Evolutionary conservation across 768 basidiomycete genomes (phyloP), one percentile per base, ranked within the genome.

Genomic region (Mycena floridula): DNA sequence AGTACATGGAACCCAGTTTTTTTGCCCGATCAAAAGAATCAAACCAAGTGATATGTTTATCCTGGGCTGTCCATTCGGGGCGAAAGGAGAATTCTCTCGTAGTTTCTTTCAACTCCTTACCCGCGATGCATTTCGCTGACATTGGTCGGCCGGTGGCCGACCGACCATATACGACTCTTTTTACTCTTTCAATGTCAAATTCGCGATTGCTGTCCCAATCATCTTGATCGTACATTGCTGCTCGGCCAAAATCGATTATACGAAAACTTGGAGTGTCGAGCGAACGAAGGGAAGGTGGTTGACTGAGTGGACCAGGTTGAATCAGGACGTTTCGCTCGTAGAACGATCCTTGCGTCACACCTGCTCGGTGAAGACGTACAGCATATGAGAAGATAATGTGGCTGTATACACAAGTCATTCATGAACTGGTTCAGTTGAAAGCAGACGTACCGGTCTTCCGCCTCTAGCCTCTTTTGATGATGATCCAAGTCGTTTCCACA

Each of bases 161-260:
- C n/a, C n/a, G n/a, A n/a, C n/a, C n/a, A n/a, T n/a, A n/a, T n/a
- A n/a, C n/a, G n/a, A n/a, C n/a, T n/a, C n/a, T n/a, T n/a, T n/a
- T n/a, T n/a, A n/a, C n/a, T n/a, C n/a, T n/a, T n/a, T n/a, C n/a
- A n/a, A n/a, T n/a, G n/a, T n/a, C n/a, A n/a, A n/a, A n/a, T n/a
- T n/a, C n/a, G n/a, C n/a, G n/a, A n/a, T n/a, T n/a, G n/a, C n/a
- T n/a, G n/a, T n/a, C n/a, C n/a, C n/a, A n/a, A n/a, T n/a, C n/a
- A n/a, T n/a, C n/a, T n/a, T n/a, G n/a, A n/a, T n/a, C n/a, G n/a
- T n/a, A n/a, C n/a, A n/a, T n/a, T n/a, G n/a, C n/a, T n/a, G 47
- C 45, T 5, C 74, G 63, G 11, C 76, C 76, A 28, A 76, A 75
- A 51, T 78, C 76, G 43, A 78, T 74, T 48, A 77, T 41, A 20